These are phyloP conservation scores for Xenoacremonium recifei DNA, from an alignment of 2,329 filamentous ascomycete species.

Conservation along the genomic window DNA sequence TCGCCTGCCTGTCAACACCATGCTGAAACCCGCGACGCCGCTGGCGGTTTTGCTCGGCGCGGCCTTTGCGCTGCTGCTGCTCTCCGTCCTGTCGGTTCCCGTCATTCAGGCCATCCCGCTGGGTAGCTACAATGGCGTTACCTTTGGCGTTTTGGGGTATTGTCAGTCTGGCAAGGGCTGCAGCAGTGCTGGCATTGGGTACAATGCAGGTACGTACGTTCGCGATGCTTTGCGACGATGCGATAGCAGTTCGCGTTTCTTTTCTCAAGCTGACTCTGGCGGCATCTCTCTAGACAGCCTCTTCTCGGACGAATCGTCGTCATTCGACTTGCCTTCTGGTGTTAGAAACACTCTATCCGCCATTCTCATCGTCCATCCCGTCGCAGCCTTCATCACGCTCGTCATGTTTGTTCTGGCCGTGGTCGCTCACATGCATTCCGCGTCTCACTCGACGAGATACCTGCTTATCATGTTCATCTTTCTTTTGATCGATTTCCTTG, in stretches of 20 bases:
- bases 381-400: constrained; percentile 83
- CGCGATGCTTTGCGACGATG: too few species aligned
- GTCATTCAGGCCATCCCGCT: constrained; percentile 84
- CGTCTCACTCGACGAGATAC: constrained; percentile 87
- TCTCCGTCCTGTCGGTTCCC: constrained; percentile 88
- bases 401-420: constrained; percentile 79
- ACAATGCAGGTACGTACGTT: constrained; percentile 76
- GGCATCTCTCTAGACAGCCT: constrained; percentile 20
- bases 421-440: constrained; percentile 80
- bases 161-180: constrained; percentile 66
- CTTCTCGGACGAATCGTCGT: constrained; percentile 29
- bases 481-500: constrained; percentile 78
- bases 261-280: constrained; percentile 9
- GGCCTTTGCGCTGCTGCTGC: constrained; percentile 80
- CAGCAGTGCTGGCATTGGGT: constrained; percentile 76
- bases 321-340: constrained; percentile 56
- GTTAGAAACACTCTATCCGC: constrained; percentile 70
- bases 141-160: constrained; percentile 91
- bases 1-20: constrained; percentile 43
- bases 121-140: constrained; percentile 70
- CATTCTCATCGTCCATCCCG: constrained; percentile 88
- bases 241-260: neutral
- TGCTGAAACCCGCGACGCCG: constrained; percentile 91
- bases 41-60: constrained; percentile 80
- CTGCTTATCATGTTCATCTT: constrained; percentile 83